Evolutionary conservation across 495 filamentous ascomycete genomes (phyloP).

Genomic region (Aspergillus indologenus): DNA sequence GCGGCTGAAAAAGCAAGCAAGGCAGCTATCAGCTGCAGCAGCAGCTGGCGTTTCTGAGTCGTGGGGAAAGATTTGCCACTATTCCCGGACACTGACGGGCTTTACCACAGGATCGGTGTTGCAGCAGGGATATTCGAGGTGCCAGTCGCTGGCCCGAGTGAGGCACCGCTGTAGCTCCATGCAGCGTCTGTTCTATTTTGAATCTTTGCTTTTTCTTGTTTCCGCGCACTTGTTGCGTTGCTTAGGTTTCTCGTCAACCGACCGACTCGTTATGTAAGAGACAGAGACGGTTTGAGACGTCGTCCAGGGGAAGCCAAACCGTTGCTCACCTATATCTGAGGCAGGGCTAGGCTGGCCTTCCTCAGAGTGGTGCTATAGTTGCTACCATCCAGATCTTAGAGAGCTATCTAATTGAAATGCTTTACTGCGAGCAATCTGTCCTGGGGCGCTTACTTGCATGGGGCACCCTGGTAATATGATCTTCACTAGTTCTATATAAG

Average conservation of each 20-base stretch:
- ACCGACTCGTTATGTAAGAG: conserved; percentile 15
- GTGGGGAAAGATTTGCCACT: conserved; percentile 28
- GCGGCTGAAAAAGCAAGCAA: conserved; percentile 11
- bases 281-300: conserved; percentile 9
- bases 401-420: neutral
- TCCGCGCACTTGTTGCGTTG: neutral
- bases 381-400: neutral
- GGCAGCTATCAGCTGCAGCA: conserved; percentile 9
- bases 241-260: neutral
- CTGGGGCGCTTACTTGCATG: conserved; percentile 3
- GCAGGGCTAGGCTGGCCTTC: conserved; percentile 5
- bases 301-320: neutral
- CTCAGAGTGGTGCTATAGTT: neutral
- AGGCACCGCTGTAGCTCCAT: conserved; percentile 9
- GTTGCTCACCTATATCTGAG: neutral
- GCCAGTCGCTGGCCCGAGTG: conserved; percentile 10
- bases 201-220: conserved; percentile 4
- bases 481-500: neutral
- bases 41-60: conserved; percentile 22
- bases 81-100: conserved; percentile 13
- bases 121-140: conserved; percentile 16
- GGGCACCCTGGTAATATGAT: conserved; percentile 1
- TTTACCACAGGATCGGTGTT: conserved; percentile 22
- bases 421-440: neutral
- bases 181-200: conserved; percentile 5